Percentiles rank a stretch among this genome's conserved stretches.
Conservation (phyloP, 1,284 basidiomycete genomes). For the Ganoderma sinense region DNA sequence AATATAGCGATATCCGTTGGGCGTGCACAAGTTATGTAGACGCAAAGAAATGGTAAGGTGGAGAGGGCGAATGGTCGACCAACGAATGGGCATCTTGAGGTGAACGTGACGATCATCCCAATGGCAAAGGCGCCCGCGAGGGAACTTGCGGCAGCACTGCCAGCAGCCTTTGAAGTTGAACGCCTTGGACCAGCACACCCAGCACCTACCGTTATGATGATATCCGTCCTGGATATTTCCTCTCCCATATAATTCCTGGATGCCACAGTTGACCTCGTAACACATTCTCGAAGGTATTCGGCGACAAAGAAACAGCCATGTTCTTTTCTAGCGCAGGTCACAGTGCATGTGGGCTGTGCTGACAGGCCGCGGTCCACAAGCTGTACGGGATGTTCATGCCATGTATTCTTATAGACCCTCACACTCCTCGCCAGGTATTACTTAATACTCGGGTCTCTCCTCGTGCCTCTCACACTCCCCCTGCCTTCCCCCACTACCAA, state of each 20-base stretch:
- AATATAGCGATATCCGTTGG: not conserved
- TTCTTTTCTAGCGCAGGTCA: not conserved
- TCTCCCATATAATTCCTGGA: not conserved
- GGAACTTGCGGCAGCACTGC: too few species aligned
- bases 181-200: not conserved
- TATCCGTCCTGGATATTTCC: not conserved
- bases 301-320: not conserved
- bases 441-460: too few species aligned
- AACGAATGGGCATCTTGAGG: not conserved
- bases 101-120: too few species aligned
- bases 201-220: not conserved
- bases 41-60: not conserved
- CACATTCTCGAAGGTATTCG: not conserved
- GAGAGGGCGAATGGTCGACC: conserved; percentile 9
- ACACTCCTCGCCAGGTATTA: too few species aligned
- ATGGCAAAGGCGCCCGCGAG: not conserved
- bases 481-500: too few species aligned
- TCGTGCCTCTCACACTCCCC: too few species aligned
- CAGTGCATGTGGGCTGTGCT: not conserved
- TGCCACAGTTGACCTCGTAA: not conserved
- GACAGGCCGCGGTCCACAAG: too few species aligned
- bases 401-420: not conserved
- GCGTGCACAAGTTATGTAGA: not conserved
- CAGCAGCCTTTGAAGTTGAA: not conserved
- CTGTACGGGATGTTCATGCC: not conserved